phyloP scores from a whole-genome alignment of 495 filamentous ascomycete species.

The Xylaria venustula region DNA sequence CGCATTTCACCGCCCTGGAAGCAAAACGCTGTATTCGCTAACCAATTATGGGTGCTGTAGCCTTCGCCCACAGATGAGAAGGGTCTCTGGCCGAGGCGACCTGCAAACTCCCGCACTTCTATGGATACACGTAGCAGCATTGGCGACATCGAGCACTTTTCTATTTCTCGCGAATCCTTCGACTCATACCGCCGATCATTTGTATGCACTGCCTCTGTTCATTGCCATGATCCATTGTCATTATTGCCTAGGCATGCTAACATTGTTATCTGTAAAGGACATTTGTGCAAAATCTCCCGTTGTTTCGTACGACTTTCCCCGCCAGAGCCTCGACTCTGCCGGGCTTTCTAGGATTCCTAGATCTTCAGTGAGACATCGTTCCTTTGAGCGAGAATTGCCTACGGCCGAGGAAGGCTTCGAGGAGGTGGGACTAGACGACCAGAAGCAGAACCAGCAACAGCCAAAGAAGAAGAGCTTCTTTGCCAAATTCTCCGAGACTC shows the following conservation, averaged over 20 bases:
- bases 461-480: slow-evolving; percentile 83
- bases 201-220: slow-evolving; percentile 51
- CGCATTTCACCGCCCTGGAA: background rate
- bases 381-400: slow-evolving; percentile 51
- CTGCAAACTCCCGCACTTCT: slow-evolving; percentile 64
- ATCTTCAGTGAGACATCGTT: slow-evolving; percentile 50
- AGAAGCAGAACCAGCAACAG: slow-evolving; percentile 45
- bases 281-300: slow-evolving; percentile 88
- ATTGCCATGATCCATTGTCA: background rate
- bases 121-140: slow-evolving; percentile 66
- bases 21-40: slow-evolving; percentile 3
- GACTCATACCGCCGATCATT: slow-evolving; percentile 97
- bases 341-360: slow-evolving; percentile 57
- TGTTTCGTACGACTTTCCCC: slow-evolving; percentile 57
- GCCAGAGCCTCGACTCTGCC: slow-evolving; percentile 76
- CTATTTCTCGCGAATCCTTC: slow-evolving; percentile 95
- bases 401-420: slow-evolving; percentile 81
- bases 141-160: slow-evolving; percentile 87
- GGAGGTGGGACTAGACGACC: slow-evolving; percentile 84
- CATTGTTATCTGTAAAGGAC: slow-evolving; percentile 58
- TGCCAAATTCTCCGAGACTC: slow-evolving; percentile 70
- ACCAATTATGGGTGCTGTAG: slow-evolving; percentile 45
- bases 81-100: slow-evolving; percentile 76
- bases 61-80: slow-evolving; percentile 89
- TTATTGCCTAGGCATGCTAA: slow-evolving; percentile 6